Conservation (phyloP, 805 yeast species). For the Schizosaccharomyces lindneri region DNA sequence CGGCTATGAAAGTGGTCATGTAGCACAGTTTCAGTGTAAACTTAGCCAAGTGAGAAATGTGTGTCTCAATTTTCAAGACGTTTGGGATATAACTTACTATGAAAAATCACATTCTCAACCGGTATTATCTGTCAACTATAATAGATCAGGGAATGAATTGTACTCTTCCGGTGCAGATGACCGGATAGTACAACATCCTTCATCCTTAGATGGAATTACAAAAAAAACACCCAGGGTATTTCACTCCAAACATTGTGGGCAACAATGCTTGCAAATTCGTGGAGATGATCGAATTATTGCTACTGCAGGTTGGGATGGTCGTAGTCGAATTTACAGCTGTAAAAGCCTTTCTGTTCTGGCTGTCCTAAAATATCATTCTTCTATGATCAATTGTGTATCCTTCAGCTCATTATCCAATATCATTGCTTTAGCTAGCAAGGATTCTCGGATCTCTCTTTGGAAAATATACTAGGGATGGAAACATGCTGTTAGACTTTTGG, state of each 20-base stretch:
- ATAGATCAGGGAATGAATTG: not conserved
- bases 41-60: not conserved
- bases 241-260: not conserved
- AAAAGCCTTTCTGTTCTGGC: not conserved
- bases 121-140: not conserved
- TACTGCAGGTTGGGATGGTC: constrained; percentile 1
- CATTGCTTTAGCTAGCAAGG: not conserved
- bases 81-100: not conserved
- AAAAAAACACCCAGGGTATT: no score
- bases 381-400: not conserved
- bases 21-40: not conserved
- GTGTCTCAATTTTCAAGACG: not conserved
- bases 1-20: constrained; percentile 1
- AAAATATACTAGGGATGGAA: not conserved
- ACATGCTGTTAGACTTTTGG: no score
- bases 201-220: not conserved
- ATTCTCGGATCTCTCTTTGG: not conserved
- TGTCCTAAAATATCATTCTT: not conserved
- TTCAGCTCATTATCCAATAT: not conserved
- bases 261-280: not conserved
- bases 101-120: not conserved
- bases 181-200: not conserved
- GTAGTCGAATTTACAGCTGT: not conserved
- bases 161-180: not conserved
- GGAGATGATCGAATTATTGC: not conserved